These are phyloP conservation scores for Daldinia grandis DNA, from an alignment of 495 filamentous ascomycete genomes.

Conservation along the genomic window DNA sequence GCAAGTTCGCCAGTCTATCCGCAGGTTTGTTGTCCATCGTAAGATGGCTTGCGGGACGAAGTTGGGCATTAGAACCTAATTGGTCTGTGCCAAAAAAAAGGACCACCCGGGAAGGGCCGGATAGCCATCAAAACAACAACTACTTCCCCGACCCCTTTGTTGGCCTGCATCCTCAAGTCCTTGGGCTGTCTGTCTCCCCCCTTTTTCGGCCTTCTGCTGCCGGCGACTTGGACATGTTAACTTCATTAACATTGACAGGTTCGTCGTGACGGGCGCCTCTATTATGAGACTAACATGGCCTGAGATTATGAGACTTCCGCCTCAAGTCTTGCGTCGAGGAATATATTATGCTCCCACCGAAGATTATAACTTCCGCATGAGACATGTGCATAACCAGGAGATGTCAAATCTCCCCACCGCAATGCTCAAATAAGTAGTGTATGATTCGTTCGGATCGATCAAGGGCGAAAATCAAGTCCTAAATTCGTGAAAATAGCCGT, in stretches of 20 bases:
- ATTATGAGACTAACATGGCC: constrained; percentile 17
- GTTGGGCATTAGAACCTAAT: constrained; percentile 20
- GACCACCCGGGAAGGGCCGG: constrained; percentile 6
- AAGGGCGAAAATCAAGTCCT: constrained; percentile 36
- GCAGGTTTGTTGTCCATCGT: constrained; percentile 19
- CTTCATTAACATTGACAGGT: constrained; percentile 17
- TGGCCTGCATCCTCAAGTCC: constrained; percentile 16
- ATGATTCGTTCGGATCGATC: constrained; percentile 21
- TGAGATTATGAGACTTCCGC: constrained; percentile 19
- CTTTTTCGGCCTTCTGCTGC: constrained; percentile 17
- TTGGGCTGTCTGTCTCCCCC: constrained; percentile 8
- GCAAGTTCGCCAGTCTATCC: constrained; percentile 30
- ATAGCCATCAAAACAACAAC: constrained; percentile 27
- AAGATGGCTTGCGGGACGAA: constrained; percentile 13
- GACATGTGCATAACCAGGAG: constrained; percentile 25
- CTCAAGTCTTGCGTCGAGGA: constrained; percentile 23
- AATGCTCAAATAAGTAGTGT: constrained; percentile 33
- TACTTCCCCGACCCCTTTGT: constrained; percentile 18
- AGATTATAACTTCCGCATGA: constrained; percentile 26
- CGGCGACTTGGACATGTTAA: constrained; percentile 15
- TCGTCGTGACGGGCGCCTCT: constrained; percentile 7
- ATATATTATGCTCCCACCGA: constrained; percentile 15
- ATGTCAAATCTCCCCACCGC: constrained; percentile 14
- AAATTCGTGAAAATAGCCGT: constrained; percentile 26
- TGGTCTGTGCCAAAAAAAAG: constrained; percentile 14